Base-by-base conservation (phyloP, 805 yeast genomes). In the Hanseniaspora mollemarum region DNA sequence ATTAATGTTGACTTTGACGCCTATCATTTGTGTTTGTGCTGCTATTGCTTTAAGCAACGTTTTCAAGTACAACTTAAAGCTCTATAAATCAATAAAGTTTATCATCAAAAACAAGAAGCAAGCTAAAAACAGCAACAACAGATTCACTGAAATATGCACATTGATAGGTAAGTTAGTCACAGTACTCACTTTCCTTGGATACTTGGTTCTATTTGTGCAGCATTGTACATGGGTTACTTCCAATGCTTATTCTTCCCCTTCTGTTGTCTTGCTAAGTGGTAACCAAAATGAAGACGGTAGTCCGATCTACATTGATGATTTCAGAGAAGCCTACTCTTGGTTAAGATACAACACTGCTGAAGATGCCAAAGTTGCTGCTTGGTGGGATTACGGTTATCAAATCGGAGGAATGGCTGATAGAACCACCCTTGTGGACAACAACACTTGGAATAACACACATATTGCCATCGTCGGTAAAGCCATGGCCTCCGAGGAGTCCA, bases 341-440 rank as follows among this genome's bases (percentile, higher is more conserved):
- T 73, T 92, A 60, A 80, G 98, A 62, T 88, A 90, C 95, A 92
- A 92, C 70, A 92, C 98, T 0, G 80, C 84, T 2, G 96, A 92
- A 65, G 97, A 92, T 64, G 84, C 96, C 32, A 88, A 85, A 67
- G 83, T 92, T 54, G 87, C 94, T 83, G 82, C 96, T 10, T 92
- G 99, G 98, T 92, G 99, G 99, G 98, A 94, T 72, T 94, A 94
- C 63, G 99, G 99, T 51, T 92, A 92, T 68, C 99, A 92, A 72
- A 92, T 92, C 61, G 98, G 98, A 60, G 99, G 99, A 56, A 92
- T 92, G 97, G 98, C 98, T 42, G 98, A 92, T 69, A 79, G 99
- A 63, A 90, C 97, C 56, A 92, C 99, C 5, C 74, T 92, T 59
- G 99, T 94, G 36, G 99, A 92, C 67, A 92, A 92, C 76, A 92